Evolutionary conservation across 352 stramenopile genomes (phyloP).

Genomic region (Phytophthora palmivora): DNA sequence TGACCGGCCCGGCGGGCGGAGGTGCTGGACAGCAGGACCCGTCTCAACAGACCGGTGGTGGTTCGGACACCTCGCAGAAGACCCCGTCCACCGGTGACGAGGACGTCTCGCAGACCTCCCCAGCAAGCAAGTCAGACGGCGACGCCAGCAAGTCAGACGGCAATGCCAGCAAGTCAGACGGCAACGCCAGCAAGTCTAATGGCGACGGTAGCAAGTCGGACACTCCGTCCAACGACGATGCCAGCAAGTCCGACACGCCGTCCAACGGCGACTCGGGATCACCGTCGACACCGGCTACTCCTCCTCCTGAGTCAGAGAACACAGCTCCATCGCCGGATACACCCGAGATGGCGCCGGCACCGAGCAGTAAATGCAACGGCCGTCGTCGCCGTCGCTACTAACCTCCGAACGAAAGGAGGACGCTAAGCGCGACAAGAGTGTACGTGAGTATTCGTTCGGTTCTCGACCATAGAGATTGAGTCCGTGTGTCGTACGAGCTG

Average conservation of each 20-base stretch:
- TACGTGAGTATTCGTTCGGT: slow-evolving; percentile 26
- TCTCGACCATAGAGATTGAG: slow-evolving; percentile 6
- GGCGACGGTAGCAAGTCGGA: no score
- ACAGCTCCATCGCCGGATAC: slow-evolving; percentile 19
- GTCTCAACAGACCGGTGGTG: slow-evolving; percentile 11
- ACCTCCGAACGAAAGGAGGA: slow-evolving; percentile 24
- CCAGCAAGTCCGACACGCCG: no score
- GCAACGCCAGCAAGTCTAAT: no score
- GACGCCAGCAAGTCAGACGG: no score
- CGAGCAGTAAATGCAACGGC: slow-evolving; percentile 33
- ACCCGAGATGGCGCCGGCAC: slow-evolving; percentile 22
- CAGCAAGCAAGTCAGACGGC: neutral
- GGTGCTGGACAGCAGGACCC: slow-evolving; percentile 16
- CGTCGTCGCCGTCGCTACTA: slow-evolving; percentile 24
- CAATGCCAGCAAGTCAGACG: no score
- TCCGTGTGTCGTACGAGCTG: slow-evolving; percentile 20
- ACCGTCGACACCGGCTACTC: neutral
- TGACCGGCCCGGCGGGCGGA: slow-evolving; percentile 32
- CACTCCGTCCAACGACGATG: no score
- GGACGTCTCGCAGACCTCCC: slow-evolving; percentile 1
- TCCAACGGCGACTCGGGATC: neutral
- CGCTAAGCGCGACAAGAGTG: slow-evolving; percentile 9
- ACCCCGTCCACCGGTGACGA: neutral
- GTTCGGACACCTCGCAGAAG: slow-evolving; percentile 10
- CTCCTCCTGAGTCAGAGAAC: neutral